Evolutionary conservation across 495 filamentous ascomycete genomes (phyloP), one percentile per base, ranked within the genome.

Genomic region (Penicillium tannophilum): DNA sequence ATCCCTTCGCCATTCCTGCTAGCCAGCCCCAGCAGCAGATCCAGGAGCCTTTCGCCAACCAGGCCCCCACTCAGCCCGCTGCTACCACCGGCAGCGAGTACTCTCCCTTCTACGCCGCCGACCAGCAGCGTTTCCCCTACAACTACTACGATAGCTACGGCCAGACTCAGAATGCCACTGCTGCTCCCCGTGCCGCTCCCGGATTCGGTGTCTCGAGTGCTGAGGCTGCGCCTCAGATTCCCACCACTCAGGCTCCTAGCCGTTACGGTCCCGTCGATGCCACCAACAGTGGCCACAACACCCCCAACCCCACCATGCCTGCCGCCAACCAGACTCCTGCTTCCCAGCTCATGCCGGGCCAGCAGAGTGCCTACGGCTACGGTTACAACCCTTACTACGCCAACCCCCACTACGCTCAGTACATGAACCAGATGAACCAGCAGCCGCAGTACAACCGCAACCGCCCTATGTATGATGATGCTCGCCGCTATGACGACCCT

Each of bases 21-120:
- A 84, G 88, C 65, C 85, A 87, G 53, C 79, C 82, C 43, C 90
- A 92, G 65, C 72, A 79, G 16, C 81, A 85, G 42, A 73, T 77
- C 45, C 77, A 78, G 45, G 82, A 79, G 60, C 81, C 83, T 10
- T 87, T 82, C 58, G 84, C 86, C 45, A 77, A 77, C 57, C 85
- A 85, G 63, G 76, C 79, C 47, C 77, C 78, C 23, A 72, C 69
- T 51, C 80, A 82, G 57, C 72, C 78, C n/a, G 66, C 76, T 52
- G 74, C 65, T 56, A 78, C 91, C 31, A 89, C 89, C 11, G 87
- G 90, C 43, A 86, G 82, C 72, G 89, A 96, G 43, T 93, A 88
- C 63, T 90, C 90, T 19, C 87, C 88, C 1, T 96, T 96, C 77
- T 94, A 97, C 65, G 88, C 89, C 4, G 84, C 88, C n/a, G 90